Base-by-base conservation (phyloP, 371 early-diverging fungal species). In the Batrachochytrium dendrobatidis region DNA sequence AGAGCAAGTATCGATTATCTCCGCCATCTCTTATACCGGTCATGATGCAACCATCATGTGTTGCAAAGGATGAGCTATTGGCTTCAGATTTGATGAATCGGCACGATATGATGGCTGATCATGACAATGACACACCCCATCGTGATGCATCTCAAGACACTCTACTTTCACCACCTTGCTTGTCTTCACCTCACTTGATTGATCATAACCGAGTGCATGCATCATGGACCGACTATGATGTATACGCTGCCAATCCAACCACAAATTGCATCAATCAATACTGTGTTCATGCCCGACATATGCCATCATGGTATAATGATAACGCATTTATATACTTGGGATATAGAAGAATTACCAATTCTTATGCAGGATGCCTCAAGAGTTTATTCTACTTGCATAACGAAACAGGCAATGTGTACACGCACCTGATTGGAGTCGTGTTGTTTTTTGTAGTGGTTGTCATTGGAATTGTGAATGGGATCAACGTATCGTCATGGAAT, bases 401-500 rank as follows among this genome's bases (percentile, higher is more conserved):
- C 71, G 95, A 95, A 68, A 85, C 81, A 49, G 87, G 87, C 44
- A 95, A 94, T 66, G 86, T 95, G 34, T 87, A 86, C 80, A 83
- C 90, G 20, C 95, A 95, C 68, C 62, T 88, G 24, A 31, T 88
- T 15, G 92, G 92, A 29, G 79, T 84, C 1, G 49, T 91, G 18
- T 65, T 68, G 0, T 91, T 91, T 58, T 51, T 85, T 26, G 65
- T 69, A 4, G 68, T 88, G n/a, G 75, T 78, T 7, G 55, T 77
- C 78, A 60, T 64, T 61, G 56, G 75, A 61, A 53, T 83, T 72
- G 62, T 67, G 69, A 59, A 75, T 65, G 59, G 76, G 73, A 62
- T 66, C 39, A 60, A 39, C 28, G 46, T 52, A 5, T 31, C 34
- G 31, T n/a, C n/a, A 5, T n/a, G 24, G 22, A 22, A 6, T n/a